Conservation (phyloP, 1,284 basidiomycete species). For the Wallemia mellicola region DNA sequence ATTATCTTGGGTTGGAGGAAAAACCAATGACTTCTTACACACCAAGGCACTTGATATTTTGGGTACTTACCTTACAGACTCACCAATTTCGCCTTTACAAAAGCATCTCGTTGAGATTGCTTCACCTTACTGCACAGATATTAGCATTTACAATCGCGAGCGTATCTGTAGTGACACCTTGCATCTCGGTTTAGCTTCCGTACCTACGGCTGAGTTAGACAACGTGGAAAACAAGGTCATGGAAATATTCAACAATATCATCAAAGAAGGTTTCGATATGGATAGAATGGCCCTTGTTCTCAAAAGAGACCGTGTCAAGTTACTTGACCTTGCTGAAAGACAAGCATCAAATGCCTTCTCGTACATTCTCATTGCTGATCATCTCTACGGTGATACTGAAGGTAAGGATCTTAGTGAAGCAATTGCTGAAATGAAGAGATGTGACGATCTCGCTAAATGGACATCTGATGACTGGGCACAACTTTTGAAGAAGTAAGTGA, state of each 20-base stretch:
- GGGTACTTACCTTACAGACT: slow-evolving; percentile 64
- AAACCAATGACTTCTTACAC: slow-evolving; percentile 39
- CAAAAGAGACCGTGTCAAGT: slow-evolving; percentile 59
- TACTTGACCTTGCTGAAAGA: slow-evolving; percentile 17
- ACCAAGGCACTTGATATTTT: slow-evolving; percentile 61
- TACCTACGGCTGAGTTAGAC: slow-evolving; percentile 50
- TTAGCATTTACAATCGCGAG: slow-evolving; percentile 51
- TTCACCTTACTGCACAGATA: slow-evolving; percentile 60
- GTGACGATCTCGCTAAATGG: slow-evolving; percentile 37
- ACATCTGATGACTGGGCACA: slow-evolving; percentile 43
- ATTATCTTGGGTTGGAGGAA: slow-evolving; percentile 49
- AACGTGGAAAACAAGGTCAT: slow-evolving; percentile 39
- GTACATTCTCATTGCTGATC: slow-evolving; percentile 14
- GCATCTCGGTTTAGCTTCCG: slow-evolving; percentile 48
- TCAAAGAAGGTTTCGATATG: slow-evolving; percentile 60
- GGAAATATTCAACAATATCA: slow-evolving; percentile 38
- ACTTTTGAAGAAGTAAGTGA: slow-evolving; percentile 42
- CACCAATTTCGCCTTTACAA: slow-evolving; percentile 60
- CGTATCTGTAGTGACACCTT: slow-evolving; percentile 46
- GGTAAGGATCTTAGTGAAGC: slow-evolving; percentile 45
- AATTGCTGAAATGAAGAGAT: slow-evolving; percentile 52
- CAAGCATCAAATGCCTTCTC: slow-evolving; percentile 15
- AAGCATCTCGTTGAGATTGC: slow-evolving; percentile 83
- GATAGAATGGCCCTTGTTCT: slow-evolving; percentile 65
- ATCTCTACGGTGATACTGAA: slow-evolving; percentile 36